Percentiles rank a stretch among this genome's conserved stretches.
phyloP scores from a whole-genome alignment of 805 yeast genomes.

The Wickerhamomyces silvicola region DNA sequence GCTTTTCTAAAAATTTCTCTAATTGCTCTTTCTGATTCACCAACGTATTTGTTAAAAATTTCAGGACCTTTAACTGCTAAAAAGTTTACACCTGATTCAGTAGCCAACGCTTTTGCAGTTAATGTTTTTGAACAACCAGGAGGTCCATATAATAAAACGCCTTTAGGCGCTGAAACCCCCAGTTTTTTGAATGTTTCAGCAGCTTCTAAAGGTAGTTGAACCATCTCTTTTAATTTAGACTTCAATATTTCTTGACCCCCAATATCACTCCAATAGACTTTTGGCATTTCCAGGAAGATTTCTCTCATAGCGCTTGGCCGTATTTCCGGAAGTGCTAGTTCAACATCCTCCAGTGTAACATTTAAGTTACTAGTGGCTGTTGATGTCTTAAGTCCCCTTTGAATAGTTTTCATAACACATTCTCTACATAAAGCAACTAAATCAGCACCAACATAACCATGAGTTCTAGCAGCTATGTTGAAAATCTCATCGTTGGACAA shows the following conservation, averaged over 20 bases:
- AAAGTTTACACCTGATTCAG: constrained; percentile 91
- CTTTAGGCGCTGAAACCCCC: constrained; percentile 89
- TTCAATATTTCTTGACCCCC: constrained; percentile 91
- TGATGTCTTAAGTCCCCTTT: constrained; percentile 40
- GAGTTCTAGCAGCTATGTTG: constrained; percentile 70
- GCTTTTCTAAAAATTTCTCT: constrained; percentile 92
- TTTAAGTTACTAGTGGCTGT: constrained; percentile 32
- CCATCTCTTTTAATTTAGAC: constrained; percentile 77
- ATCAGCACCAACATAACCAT: constrained; percentile 98
- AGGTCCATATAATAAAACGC: constrained; percentile 91
- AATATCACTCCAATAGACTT: constrained; percentile 87
- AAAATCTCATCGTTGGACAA: constrained; percentile 50
- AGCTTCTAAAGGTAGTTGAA: constrained; percentile 84
- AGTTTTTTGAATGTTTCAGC: constrained; percentile 66
- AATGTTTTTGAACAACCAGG: constrained; percentile 97
- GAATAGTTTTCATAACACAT: constrained; percentile 77
- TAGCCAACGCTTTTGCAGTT: constrained; percentile 92
- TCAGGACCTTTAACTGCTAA: constrained; percentile 97
- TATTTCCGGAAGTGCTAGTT: constrained; percentile 66
- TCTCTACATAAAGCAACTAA: constrained; percentile 82
- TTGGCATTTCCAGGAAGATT: constrained; percentile 89
- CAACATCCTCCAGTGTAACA: constrained; percentile 54
- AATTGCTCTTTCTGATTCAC: constrained; percentile 91
- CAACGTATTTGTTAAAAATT: constrained; percentile 89
- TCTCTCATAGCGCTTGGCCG: constrained; percentile 98